Percentiles rank a stretch among this genome's conserved stretches.
Conservation (phyloP, 164 flowering plant genomes). For the Paratinospora sagittata region DNA sequence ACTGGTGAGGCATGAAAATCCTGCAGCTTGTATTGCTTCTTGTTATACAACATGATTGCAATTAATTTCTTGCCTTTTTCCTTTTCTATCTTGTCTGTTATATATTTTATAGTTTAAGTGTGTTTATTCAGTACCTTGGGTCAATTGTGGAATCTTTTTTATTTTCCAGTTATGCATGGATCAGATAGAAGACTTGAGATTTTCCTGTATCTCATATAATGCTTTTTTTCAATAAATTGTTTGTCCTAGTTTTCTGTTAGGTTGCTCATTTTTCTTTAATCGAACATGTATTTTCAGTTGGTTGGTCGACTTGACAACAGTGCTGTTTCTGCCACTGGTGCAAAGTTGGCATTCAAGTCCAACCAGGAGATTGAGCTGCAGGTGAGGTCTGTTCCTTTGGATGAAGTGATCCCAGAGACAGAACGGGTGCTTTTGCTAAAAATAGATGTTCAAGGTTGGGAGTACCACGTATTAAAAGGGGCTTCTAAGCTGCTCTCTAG, state of each 20-base stretch:
- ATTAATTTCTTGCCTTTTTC: no score
- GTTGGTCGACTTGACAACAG: constrained; percentile 97
- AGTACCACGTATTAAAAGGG: constrained; percentile 85
- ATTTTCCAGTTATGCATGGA: no score
- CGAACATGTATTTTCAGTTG: constrained; percentile 40
- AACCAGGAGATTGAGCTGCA: constrained; percentile 82
- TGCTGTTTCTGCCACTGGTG: constrained; percentile 89
- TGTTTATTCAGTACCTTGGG: no score
- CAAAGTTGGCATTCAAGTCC: constrained; percentile 88
- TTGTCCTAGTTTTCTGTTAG: background rate
- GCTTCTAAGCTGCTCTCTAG: constrained; percentile 74
- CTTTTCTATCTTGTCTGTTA: no score
- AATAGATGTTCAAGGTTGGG: constrained; percentile 99
- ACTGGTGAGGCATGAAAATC: no score
- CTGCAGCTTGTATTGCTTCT: no score
- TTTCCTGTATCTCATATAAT: background rate
- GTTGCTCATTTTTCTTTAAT: background rate
- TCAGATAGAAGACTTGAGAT: no score
- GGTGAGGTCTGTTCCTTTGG: constrained; percentile 77
- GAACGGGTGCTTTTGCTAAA: constrained; percentile 66
- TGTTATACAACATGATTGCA: no score
- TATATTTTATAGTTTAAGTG: no score
- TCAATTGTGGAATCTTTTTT: no score
- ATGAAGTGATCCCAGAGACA: constrained; percentile 68
- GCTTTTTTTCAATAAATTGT: background rate